A percentile compares a stretch with the other conserved stretches of the same genome.
These are phyloP conservation scores for Pleurotus ostreatus DNA, from an alignment of 768 basidiomycete genomes.

Conservation along the genomic window DNA sequence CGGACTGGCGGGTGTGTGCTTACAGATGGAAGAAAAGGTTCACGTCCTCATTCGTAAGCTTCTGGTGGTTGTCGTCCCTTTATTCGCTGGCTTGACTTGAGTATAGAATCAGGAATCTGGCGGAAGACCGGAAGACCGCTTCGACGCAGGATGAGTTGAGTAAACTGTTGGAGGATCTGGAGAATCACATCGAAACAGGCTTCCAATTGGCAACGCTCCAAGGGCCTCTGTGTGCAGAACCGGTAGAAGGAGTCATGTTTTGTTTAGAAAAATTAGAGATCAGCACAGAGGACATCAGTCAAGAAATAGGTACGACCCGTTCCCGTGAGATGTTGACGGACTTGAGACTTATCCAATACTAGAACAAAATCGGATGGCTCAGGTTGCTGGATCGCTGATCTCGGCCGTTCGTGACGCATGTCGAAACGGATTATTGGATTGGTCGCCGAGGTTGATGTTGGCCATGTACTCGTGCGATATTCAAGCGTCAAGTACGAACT, in stretches of 20 bases:
- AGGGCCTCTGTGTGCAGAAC: conserved; percentile 93
- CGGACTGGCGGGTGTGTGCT: conserved; percentile 83
- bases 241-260: conserved; percentile 89
- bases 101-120: conserved; percentile 47
- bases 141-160: conserved; percentile 27
- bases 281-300: conserved; percentile 53
- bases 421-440: conserved; percentile 85
- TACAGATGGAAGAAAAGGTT: conserved; percentile 62
- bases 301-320: conserved; percentile 57
- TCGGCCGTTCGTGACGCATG: conserved; percentile 88
- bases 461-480: conserved; percentile 99
- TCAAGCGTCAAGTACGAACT: conserved; percentile 85
- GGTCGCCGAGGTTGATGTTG: conserved; percentile 95
- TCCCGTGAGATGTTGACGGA: conserved; percentile 6
- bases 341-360: conserved; percentile 14
- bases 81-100: conserved; percentile 9
- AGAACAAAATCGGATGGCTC: conserved; percentile 80
- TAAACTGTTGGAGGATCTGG: conserved; percentile 52
- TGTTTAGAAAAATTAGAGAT: conserved; percentile 77
- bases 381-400: conserved; percentile 87
- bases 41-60: conserved; percentile 52
- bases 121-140: conserved; percentile 35
- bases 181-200: conserved; percentile 83
- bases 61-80: background rate
- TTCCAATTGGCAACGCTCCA: conserved; percentile 95